A percentile compares a stretch with the other conserved stretches of the same genome.
Conservation (phyloP, 139 green algal species). For the Chlamydomonas urium region DNA sequence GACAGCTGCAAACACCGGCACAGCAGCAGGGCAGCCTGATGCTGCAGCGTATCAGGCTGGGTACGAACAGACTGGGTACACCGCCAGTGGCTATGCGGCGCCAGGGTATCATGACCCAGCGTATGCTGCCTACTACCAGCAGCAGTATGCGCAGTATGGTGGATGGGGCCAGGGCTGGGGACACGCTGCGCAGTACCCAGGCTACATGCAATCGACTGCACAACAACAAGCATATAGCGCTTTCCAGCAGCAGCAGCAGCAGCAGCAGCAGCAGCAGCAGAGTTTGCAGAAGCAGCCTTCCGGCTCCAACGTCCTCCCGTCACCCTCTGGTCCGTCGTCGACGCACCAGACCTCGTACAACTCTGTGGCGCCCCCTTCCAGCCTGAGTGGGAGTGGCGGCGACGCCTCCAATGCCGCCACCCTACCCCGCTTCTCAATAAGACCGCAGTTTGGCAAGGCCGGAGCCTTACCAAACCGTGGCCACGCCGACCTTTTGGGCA, state of each 20-base stretch:
- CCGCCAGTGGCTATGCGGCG: no score
- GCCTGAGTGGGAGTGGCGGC: background rate
- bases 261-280: background rate
- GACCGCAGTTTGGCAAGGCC: no score
- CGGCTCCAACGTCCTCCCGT: no score
- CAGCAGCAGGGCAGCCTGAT: no score
- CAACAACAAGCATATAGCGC: no score
- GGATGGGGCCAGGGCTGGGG: no score
- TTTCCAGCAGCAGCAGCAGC: background rate
- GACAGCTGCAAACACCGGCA: no score
- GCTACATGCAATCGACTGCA: no score
- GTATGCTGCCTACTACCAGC: constrained; percentile 6
- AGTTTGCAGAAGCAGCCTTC: background rate
- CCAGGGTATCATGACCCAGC: background rate
- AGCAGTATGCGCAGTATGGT: background rate
- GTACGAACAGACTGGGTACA: no score
- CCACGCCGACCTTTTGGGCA: background rate
- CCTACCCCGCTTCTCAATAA: background rate
- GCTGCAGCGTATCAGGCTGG: no score
- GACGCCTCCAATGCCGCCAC: background rate
- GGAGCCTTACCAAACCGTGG: background rate
- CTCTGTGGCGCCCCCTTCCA: background rate
- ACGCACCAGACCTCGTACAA: background rate
- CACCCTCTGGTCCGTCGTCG: background rate
- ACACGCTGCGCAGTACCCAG: no score